A percentile compares a stretch with the other conserved stretches of the same genome.
phyloP scores from a whole-genome alignment of 495 filamentous ascomycete genomes.

The Thozetella sp. region DNA sequence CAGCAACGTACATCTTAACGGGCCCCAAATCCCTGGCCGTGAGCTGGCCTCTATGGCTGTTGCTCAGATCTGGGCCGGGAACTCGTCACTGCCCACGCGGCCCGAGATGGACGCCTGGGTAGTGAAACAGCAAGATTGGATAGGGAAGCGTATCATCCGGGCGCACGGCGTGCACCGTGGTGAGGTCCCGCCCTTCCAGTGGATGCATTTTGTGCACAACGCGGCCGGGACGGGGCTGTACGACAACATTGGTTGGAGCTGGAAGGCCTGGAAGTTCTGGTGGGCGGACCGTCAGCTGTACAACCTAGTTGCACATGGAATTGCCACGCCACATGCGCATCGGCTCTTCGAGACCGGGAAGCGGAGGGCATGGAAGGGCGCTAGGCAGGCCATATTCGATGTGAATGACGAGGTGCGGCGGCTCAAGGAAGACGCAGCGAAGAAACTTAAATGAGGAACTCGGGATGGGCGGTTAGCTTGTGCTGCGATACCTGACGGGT shows the following conservation, averaged over 20 bases:
- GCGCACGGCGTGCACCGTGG: slow-evolving; percentile 3
- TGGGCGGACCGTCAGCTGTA: slow-evolving; percentile 24
- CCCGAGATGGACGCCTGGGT: slow-evolving; percentile 22
- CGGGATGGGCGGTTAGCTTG: background rate
- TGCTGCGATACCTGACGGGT: too few relatives aligned
- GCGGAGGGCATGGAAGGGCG: background rate
- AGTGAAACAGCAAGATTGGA: slow-evolving; percentile 19
- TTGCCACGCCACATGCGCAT: background rate
- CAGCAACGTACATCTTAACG: background rate
- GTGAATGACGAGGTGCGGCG: background rate
- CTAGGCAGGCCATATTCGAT: background rate
- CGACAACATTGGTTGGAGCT: slow-evolving; percentile 21
- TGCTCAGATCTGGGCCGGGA: slow-evolving; percentile 24
- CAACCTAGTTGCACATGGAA: slow-evolving; percentile 7
- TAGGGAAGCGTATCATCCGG: slow-evolving; percentile 11
- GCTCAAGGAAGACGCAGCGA: background rate
- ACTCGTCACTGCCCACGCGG: slow-evolving; percentile 14
- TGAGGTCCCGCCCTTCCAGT: background rate
- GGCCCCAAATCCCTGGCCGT: slow-evolving; percentile 3
- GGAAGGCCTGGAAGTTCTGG: slow-evolving; percentile 21
- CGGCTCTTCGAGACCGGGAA: slow-evolving; percentile 1
- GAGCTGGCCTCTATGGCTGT: slow-evolving; percentile 27
- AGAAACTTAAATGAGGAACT: background rate
- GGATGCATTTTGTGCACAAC: slow-evolving; percentile 21
- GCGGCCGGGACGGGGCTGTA: slow-evolving; percentile 23